Base-by-base conservation (phyloP, 371 early-diverging fungal genomes). In the Parasitella parasitica region DNA sequence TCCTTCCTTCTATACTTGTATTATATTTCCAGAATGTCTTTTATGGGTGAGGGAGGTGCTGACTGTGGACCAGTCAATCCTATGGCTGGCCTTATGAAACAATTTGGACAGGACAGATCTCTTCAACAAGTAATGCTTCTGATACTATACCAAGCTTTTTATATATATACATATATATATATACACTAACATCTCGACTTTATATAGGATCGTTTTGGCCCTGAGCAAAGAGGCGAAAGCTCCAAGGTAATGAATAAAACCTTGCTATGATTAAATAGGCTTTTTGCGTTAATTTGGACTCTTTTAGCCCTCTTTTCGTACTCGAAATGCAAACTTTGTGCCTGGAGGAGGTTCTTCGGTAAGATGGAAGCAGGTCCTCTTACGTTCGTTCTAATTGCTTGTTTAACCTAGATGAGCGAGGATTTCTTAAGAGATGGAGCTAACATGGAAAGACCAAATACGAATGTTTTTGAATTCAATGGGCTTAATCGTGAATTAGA, bases 61-160 rank as follows among this genome's bases (percentile, higher is more conserved):
- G 93, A 93, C 54, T 93, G 94, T 67, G 91, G 91, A 6, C 89
- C 90, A 15, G 84, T 78, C 38, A 94, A 91, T 59, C 86, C 91
- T 27, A 84, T 92, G 85, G 75, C 74, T 12, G 83, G 86, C 5
- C 80, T 94, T 59, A 83, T 87, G 84, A 93, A 94, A 71, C 91
- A 87, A 64, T 87, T 92, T 64, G 76, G 84, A 39, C 84, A 86
- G 57, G 94, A 94, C 70, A 82, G 88, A 51, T 89, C 92, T 1
- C 76, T 90, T 24, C 90, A 91, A 67, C 92, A 90, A 83, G 93
- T 86, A 87, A 63, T n/a, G n/a, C n/a, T n/a, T n/a, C n/a, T n/a
- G n/a, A n/a, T n/a, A n/a, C n/a, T n/a, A 61, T 7, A 18, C 37
- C 38, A 34, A 22, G 36, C 18, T 32, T 9, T 13, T 4, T 43